phyloP scores from a whole-genome alignment of 2,329 filamentous ascomycete genomes.

The Ceratocystis huliohia region DNA sequence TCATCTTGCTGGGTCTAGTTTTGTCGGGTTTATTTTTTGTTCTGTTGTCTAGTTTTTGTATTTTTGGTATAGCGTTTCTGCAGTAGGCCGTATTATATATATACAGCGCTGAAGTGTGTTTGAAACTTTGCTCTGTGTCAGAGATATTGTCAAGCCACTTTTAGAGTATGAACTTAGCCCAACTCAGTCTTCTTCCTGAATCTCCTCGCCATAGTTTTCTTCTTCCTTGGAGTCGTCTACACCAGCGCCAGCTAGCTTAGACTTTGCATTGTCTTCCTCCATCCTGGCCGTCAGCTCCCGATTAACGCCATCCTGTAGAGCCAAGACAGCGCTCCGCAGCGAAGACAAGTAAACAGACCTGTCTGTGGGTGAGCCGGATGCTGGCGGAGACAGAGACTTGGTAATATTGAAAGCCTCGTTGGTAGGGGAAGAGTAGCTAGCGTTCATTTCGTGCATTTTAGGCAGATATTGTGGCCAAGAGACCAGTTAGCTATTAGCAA shows the following conservation, averaged over 20 bases:
- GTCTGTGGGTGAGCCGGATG: slow-evolving; percentile 31
- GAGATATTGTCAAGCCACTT: background rate
- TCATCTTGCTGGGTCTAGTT: background rate
- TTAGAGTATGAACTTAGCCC: background rate
- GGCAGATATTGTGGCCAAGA: background rate
- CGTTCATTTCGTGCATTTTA: slow-evolving; percentile 10
- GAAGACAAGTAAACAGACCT: slow-evolving; percentile 48
- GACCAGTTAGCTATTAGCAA: slow-evolving; percentile 28
- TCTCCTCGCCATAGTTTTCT: slow-evolving; percentile 77
- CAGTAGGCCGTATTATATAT: background rate
- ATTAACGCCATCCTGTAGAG: slow-evolving; percentile 57
- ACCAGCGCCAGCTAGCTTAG: slow-evolving; percentile 25
- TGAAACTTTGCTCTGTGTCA: background rate
- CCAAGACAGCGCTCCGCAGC: slow-evolving; percentile 44
- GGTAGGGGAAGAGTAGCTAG: slow-evolving; percentile 39
- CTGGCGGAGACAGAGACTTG: slow-evolving; percentile 28
- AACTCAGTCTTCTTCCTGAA: slow-evolving; percentile 48
- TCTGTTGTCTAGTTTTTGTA: slow-evolving; percentile 4
- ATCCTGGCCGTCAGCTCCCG: slow-evolving; percentile 58
- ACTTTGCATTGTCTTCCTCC: slow-evolving; percentile 52
- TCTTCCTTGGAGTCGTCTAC: slow-evolving; percentile 50
- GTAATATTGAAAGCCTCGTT: slow-evolving; percentile 37
- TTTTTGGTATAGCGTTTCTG: slow-evolving; percentile 11
- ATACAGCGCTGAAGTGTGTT: background rate
- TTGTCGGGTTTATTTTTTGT: background rate